Percentiles rank a stretch among this genome's conserved stretches.
Conservation (phyloP, 2,329 filamentous ascomycete genomes). For the Shiraia sp. region DNA sequence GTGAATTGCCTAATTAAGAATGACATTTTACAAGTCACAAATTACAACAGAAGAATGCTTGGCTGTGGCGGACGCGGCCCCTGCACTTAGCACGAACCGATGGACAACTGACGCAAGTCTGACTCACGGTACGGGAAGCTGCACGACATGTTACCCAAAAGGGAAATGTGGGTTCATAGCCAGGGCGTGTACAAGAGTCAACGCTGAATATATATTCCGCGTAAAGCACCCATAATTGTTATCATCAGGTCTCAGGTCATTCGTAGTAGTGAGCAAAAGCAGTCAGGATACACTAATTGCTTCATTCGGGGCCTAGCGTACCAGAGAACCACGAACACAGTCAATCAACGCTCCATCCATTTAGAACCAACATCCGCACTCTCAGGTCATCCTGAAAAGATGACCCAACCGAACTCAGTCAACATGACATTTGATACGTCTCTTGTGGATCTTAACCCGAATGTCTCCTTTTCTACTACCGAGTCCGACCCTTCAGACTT, state of each 20-base stretch:
- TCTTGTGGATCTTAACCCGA: conserved; percentile 37
- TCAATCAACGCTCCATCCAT: neutral
- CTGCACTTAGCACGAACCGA: conserved; percentile 10
- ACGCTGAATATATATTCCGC: conserved; percentile 23
- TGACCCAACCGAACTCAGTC: conserved; percentile 42
- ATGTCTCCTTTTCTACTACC: conserved; percentile 42
- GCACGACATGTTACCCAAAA: conserved; percentile 34
- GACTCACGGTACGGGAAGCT: conserved; percentile 33
- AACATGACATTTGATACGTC: conserved; percentile 47
- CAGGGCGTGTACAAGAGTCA: conserved; percentile 17
- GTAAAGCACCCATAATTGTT: conserved; percentile 11
- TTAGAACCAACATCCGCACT: neutral
- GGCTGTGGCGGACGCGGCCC: conserved; percentile 8
- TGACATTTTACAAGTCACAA: neutral
- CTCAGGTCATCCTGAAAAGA: conserved; percentile 17
- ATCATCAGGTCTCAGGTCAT: conserved; percentile 11
- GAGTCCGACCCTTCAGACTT: conserved; percentile 35
- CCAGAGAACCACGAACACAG: neutral
- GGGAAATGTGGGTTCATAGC: conserved; percentile 15
- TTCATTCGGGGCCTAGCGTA: neutral
- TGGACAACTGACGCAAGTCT: conserved; percentile 19
- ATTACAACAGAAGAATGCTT: neutral
- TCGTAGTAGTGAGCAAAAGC: conserved; percentile 2
- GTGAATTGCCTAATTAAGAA: neutral
- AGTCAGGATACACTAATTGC: neutral